Evolutionary conservation across 176 grass and related monocot genomes (phyloP).

Genomic region (Musa itinerans): DNA sequence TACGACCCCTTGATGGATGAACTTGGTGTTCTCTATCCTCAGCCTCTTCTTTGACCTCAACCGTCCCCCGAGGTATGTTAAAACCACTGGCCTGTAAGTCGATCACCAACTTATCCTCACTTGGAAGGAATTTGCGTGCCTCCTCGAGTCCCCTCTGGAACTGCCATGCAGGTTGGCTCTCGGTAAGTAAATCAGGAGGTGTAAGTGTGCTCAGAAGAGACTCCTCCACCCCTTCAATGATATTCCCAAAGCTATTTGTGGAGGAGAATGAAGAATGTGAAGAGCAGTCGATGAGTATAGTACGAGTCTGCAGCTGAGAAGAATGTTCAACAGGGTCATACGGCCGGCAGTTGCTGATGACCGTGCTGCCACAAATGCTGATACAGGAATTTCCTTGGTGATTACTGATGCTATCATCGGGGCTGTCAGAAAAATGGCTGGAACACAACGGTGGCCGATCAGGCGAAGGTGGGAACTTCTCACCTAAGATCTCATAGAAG

Average conservation of each 20-base stretch:
- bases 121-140: slow-evolving; percentile 41
- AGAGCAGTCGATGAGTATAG: background rate
- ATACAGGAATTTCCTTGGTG: background rate
- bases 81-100: slow-evolving; percentile 17
- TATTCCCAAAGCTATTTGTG: background rate
- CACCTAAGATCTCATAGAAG: slow-evolving; percentile 37
- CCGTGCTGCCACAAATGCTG: background rate
- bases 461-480: background rate
- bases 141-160: slow-evolving; percentile 39
- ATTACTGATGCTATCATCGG: background rate
- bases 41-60: slow-evolving; percentile 19
- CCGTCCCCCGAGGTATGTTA: background rate
- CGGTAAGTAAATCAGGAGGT: slow-evolving; percentile 20
- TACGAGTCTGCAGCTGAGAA: background rate
- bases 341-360: background rate
- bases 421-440: background rate
- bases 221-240: background rate
- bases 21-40: background rate
- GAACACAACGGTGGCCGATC: slow-evolving; percentile 5
- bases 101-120: slow-evolving; percentile 18
- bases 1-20: slow-evolving; percentile 3
- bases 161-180: slow-evolving; percentile 28
- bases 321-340: background rate
- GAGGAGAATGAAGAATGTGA: background rate
- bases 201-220: background rate